Base-by-base conservation (phyloP, 106 monocot genomes). In the Cymbidium sinense region DNA sequence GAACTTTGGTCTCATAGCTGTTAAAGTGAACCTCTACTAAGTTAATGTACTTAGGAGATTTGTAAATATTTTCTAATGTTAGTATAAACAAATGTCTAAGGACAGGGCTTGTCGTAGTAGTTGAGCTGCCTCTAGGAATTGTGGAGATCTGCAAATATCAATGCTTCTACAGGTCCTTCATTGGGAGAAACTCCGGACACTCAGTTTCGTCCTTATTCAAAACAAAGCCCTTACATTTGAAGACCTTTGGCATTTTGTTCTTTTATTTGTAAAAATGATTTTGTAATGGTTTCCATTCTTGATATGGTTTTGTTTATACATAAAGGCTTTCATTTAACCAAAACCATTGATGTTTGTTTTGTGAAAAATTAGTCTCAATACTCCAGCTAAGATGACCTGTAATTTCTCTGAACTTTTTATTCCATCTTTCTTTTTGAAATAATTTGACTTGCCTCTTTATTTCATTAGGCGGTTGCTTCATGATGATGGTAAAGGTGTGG, bases 401-500 rank as follows among this genome's bases (percentile, higher is more conserved):
- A n/a, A 67, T 67, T 21, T 73, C 34, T 55, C 20, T 58, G 29
- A 9, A 33, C 9, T 10, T 61, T 13, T 23, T 50, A 6, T 21
- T 34, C 58, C 55, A 7, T 39, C 3, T 78, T 1, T 64, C 1
- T 29, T 28, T 41, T 29, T 70, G 8, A 75, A 31, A 50, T 34
- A 62, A 75, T 76, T 69, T 27, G 27, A 39, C 58, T 58, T 79
- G 74, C 23, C 77, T 35, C 54, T 2, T 67, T 39, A 71, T 71
- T 39, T 35, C 37, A 73, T 62, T 50, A 98, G 96, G 87, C 85
- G 96, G 34, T 82, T 98, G 79, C 94, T 98, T 35, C 70, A 84
- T 74, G 96, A 98, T 90, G 96, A 98, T 90, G 86, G 78, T 25
- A 79, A 89, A 83, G 96, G 96, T 79, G 96, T 98, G 84, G 96